Evolutionary conservation across 768 basidiomycete genomes (phyloP).

Genomic region (Pulveroboletus sp.): DNA sequence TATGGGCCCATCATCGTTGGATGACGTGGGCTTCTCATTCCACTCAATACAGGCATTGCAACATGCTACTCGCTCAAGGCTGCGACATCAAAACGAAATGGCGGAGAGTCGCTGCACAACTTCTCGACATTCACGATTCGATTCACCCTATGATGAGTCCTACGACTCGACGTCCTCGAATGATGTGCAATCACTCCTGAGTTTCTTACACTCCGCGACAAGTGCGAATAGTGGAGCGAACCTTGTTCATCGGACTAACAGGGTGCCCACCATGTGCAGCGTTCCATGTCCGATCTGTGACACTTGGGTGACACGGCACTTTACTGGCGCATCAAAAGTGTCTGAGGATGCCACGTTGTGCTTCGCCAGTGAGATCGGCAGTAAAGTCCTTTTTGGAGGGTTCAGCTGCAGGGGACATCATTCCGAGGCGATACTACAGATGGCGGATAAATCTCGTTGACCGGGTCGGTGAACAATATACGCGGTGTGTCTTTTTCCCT

Average conservation of each 20-base stretch:
- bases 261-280: not conserved
- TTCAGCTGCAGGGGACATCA: conserved; percentile 18
- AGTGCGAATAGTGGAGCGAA: not conserved
- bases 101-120: not conserved
- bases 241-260: conserved; percentile 15
- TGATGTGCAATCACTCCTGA: not conserved
- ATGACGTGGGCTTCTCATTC: too few relatives aligned
- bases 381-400: not conserved
- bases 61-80: not conserved
- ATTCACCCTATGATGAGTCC: not conserved
- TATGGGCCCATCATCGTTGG: too few relatives aligned
- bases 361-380: conserved; percentile 27
- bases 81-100: not conserved
- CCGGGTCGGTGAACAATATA: too few relatives aligned
- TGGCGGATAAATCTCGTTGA: too few relatives aligned
- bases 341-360: conserved; percentile 24
- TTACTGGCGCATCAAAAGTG: conserved; percentile 18
- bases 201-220: not conserved
- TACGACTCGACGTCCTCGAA: not conserved
- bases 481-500: not conserved
- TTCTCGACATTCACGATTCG: not conserved
- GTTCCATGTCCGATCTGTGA: not conserved
- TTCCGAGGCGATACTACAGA: not conserved
- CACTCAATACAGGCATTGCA: not conserved
- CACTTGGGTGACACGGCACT: conserved; percentile 12